phyloP scores from a whole-genome alignment of 495 filamentous ascomycete species.

The Massariosphaeria phaeospora region DNA sequence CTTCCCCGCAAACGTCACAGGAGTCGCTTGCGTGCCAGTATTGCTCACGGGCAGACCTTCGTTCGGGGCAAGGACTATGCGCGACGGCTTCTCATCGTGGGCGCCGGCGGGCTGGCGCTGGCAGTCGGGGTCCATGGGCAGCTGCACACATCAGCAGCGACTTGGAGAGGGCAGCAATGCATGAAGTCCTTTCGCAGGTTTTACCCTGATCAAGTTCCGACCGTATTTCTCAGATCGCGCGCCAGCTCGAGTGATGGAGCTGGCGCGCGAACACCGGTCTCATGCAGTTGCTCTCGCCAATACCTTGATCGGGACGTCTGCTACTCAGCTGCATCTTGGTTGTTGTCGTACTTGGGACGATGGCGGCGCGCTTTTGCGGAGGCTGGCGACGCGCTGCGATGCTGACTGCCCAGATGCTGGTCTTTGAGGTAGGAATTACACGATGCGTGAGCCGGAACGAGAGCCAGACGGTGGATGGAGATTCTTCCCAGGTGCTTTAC shows the following conservation, averaged over 20 bases:
- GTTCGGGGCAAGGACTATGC: constrained; percentile 13
- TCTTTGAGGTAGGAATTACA: too few relatives aligned
- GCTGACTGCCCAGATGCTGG: too few relatives aligned
- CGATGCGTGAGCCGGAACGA: too few relatives aligned
- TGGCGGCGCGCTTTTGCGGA: too few relatives aligned
- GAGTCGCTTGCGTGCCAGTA: background rate
- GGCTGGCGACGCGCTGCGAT: too few relatives aligned
- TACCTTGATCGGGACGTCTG: constrained; percentile 35
- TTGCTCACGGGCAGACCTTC: constrained; percentile 17
- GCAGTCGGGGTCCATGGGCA: constrained; percentile 1
- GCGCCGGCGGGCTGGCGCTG: constrained; percentile 1
- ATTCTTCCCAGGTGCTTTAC: too few relatives aligned
- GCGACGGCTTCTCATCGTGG: constrained; percentile 28
- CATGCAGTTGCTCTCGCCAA: constrained; percentile 30
- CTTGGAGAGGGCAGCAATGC: constrained; percentile 20
- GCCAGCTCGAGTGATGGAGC: background rate
- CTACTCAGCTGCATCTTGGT: constrained; percentile 33
- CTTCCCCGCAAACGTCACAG: constrained; percentile 2
- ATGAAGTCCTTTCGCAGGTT: constrained; percentile 36
- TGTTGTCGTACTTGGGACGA: constrained; percentile 24
- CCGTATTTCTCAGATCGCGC: constrained; percentile 37
- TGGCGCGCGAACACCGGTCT: constrained; percentile 31
- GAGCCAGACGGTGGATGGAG: too few relatives aligned
- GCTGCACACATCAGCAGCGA: constrained; percentile 23
- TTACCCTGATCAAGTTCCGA: constrained; percentile 38